Percentiles rank a stretch among this genome's conserved stretches.
phyloP scores from a whole-genome alignment of 2,329 filamentous ascomycete genomes.

The Cladophialophora yegresii region DNA sequence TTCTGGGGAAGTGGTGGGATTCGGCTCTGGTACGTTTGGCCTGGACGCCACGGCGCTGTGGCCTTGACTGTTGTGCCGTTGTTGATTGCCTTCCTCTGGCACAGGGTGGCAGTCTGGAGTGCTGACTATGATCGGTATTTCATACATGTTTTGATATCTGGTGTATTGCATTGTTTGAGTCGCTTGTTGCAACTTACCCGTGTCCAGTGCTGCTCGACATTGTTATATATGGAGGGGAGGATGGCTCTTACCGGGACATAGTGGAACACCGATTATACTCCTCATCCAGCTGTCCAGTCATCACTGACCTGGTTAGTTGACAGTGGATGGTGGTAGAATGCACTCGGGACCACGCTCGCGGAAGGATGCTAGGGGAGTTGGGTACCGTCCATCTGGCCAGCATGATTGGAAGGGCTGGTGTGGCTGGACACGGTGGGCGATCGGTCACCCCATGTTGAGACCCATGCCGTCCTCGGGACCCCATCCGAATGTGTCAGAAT shows the following conservation, averaged over 20 bases:
- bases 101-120: constrained; percentile 23
- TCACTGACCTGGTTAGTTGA: constrained; percentile 9
- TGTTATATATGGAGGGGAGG: constrained; percentile 5
- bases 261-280: background rate
- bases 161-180: constrained; percentile 8
- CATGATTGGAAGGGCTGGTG: background rate
- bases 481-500: background rate
- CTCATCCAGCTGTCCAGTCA: background rate
- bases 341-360: background rate
- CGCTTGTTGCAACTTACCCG: background rate
- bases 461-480: background rate
- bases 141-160: constrained; percentile 22
- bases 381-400: too few relatives aligned
- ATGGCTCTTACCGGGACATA: background rate
- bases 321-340: background rate
- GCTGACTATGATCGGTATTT: constrained; percentile 26
- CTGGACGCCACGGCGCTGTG: background rate
- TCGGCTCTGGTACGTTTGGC: background rate
- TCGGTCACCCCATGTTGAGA: background rate
- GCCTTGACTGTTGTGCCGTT: constrained; percentile 5
- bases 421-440: background rate
- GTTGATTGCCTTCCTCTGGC: background rate
- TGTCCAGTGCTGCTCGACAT: constrained; percentile 2
- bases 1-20: background rate
- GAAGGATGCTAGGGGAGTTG: background rate